phyloP scores from a whole-genome alignment of 2,329 filamentous ascomycete genomes.

The Aspergillus proliferans region DNA sequence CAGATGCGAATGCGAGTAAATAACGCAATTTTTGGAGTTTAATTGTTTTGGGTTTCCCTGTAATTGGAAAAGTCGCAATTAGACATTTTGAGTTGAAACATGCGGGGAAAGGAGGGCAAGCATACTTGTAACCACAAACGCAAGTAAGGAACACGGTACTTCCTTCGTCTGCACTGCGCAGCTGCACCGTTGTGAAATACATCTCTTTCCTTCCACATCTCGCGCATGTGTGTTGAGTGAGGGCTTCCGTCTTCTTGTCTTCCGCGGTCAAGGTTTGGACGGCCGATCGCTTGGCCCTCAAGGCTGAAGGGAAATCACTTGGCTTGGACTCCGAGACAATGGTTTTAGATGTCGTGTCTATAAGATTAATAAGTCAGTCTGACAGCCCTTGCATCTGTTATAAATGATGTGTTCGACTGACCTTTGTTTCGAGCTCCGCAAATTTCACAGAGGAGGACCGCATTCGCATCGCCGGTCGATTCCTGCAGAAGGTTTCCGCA shows the following conservation, averaged over 20 bases:
- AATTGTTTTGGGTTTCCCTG: constrained; percentile 35
- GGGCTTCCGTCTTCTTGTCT: constrained; percentile 68
- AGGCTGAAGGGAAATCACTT: constrained; percentile 80
- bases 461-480: constrained; percentile 69
- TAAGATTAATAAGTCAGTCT: constrained; percentile 9
- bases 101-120: constrained; percentile 1
- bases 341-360: constrained; percentile 68
- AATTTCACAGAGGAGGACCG: constrained; percentile 73
- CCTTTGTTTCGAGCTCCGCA: constrained; percentile 82
- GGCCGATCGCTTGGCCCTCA: constrained; percentile 79
- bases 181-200: constrained; percentile 75
- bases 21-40: constrained; percentile 11
- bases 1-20: constrained; percentile 13
- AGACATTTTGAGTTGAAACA: constrained; percentile 12
- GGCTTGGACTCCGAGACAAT: constrained; percentile 81
- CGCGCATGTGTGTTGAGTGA: constrained; percentile 64
- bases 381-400: neutral
- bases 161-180: constrained; percentile 91
- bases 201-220: constrained; percentile 79
- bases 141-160: constrained; percentile 87
- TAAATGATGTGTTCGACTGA: constrained; percentile 30
- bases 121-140: constrained; percentile 77
- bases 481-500: constrained; percentile 86
- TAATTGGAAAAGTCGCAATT: neutral
- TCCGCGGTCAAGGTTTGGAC: constrained; percentile 74